phyloP scores from a whole-genome alignment of 495 filamentous ascomycete genomes.

The Aspergillus sclerotiicarbonarius region DNA sequence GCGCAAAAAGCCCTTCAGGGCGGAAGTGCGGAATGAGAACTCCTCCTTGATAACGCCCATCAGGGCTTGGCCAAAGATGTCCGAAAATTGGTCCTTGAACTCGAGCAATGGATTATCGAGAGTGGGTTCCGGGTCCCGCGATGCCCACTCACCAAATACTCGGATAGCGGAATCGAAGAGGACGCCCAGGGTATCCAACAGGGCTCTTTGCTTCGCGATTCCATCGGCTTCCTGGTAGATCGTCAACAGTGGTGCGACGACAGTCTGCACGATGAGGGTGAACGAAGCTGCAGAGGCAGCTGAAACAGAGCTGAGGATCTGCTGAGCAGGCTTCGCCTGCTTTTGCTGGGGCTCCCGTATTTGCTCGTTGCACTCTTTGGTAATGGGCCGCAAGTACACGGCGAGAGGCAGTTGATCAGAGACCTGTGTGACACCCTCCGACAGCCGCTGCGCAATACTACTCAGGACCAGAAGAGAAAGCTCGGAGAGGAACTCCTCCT shows the following conservation, averaged over 20 bases:
- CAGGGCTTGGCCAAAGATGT: conserved; percentile 59
- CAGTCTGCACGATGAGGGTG: conserved; percentile 51
- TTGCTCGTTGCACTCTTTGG: conserved; percentile 69
- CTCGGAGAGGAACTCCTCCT: conserved; percentile 68
- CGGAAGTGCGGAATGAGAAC: conserved; percentile 61
- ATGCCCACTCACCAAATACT: conserved; percentile 58
- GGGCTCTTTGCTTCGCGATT: conserved; percentile 64
- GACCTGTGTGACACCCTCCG: conserved; percentile 47
- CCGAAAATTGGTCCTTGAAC: conserved; percentile 61
- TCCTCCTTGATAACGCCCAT: conserved; percentile 62
- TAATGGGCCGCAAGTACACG: conserved; percentile 60
- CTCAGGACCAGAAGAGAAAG: conserved; percentile 55
- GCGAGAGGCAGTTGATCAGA: conserved; percentile 54
- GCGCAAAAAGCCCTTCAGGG: conserved; percentile 57
- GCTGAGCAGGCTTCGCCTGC: conserved; percentile 66
- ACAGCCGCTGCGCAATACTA: conserved; percentile 57
- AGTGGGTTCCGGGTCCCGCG: conserved; percentile 31
- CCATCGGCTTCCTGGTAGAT: conserved; percentile 64
- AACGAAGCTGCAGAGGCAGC: conserved; percentile 55
- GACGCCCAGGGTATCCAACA: conserved; percentile 61
- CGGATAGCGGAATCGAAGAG: conserved; percentile 56
- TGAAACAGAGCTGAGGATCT: conserved; percentile 58
- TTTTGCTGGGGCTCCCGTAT: conserved; percentile 75
- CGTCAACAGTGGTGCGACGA: conserved; percentile 59
- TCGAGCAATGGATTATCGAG: conserved; percentile 53